Evolutionary conservation across 202 grass and related monocot species (phyloP).

Genomic region (Carex sylvatica): DNA sequence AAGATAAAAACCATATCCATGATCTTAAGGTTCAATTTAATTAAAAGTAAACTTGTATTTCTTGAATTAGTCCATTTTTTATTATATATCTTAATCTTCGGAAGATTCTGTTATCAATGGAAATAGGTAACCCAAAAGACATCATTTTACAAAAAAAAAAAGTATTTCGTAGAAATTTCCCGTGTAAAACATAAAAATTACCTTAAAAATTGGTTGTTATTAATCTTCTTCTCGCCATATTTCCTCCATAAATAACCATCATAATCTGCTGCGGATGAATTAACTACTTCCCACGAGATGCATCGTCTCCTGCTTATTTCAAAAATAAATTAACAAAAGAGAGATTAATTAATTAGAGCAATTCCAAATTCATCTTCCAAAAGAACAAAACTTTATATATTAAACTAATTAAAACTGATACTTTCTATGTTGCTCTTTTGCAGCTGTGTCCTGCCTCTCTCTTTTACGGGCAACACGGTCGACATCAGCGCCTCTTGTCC

Average conservation of each 20-base stretch:
- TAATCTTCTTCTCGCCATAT: conserved; percentile 82
- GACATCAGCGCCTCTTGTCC: neutral
- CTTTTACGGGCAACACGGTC: neutral
- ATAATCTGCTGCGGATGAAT: conserved; percentile 33
- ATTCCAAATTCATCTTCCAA: neutral
- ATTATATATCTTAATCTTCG: too few relatives aligned
- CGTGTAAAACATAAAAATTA: neutral
- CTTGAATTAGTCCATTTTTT: too few relatives aligned
- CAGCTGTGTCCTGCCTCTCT: neutral
- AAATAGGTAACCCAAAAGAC: too few relatives aligned
- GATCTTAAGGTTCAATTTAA: too few relatives aligned
- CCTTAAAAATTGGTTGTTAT: conserved; percentile 40
- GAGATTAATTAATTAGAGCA: neutral
- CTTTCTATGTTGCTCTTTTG: neutral
- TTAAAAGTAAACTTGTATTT: too few relatives aligned
- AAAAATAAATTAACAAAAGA: neutral
- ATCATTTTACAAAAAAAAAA: neutral
- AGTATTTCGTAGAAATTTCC: neutral
- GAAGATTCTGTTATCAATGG: too few relatives aligned
- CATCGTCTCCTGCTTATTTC: conserved; percentile 21
- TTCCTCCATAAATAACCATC: conserved; percentile 65
- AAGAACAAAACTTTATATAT: neutral
- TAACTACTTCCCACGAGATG: conserved; percentile 30
- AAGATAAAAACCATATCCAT: too few relatives aligned
- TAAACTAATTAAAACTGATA: too few relatives aligned